Base-by-base conservation (phyloP, 2,329 filamentous ascomycete species). In the Didymella lethalis region DNA sequence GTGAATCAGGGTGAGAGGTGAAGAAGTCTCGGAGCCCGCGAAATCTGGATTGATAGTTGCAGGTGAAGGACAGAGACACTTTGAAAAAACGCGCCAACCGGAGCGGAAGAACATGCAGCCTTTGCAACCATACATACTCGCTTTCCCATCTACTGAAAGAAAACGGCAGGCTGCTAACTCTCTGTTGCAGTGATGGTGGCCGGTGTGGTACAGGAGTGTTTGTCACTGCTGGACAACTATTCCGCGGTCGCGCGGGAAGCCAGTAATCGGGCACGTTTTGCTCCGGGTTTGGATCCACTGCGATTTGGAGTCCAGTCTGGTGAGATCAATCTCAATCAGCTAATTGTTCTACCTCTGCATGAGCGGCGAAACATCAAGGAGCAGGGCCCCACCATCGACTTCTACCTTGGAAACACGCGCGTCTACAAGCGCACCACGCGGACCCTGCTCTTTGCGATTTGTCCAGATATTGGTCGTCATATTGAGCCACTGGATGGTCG, bases 191-290 rank as follows among this genome's bases (percentile, higher is more conserved):
- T 16, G 28, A 48, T 41, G 38, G 20, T 41, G 38, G 44, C n/a
- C 53, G 48, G 29, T 56, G 12, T 60, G 45, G 52, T 43, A 20
- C 36, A 40, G 8, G 36, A 40, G 36, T 40, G 36, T 40, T 4
- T 40, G 36, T 20, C 16, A 18, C 18, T 40, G 18, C 36, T 40
- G 36, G 20, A 8, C 8, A 8, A 8, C 36, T 40, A 40, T 40
- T 18, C 36, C 36, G 7, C 20, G 18, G n/a, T 20, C 11, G n/a
- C 36, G n/a, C 18, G 36, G 18, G 36, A 40, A 20, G 36, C 36
- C n/a, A 40, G 36, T n/a, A 20, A 20, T 40, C 36, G 36, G 20
- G 36, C 36, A 10, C 36, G 18, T 18, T 40, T 40, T 20, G 36
- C 36, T 40, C 18, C 36, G 5, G 18, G n/a, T 18, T 20, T 40